Evolutionary conservation across 176 grass and related monocot species (phyloP).

Genomic region (Juncus effusus): DNA sequence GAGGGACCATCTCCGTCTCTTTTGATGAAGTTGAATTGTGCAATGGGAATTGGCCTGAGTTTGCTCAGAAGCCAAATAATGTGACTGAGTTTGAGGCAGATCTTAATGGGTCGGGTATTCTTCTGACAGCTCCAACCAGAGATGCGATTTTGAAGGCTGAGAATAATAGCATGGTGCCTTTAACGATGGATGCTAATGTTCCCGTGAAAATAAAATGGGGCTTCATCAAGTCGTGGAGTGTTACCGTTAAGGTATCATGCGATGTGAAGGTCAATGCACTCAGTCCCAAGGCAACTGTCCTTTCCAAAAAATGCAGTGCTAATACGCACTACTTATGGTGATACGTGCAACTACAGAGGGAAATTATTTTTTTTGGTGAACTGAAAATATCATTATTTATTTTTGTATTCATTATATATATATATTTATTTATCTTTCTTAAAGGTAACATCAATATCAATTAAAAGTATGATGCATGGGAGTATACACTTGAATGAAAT

Average conservation of each 20-base stretch:
- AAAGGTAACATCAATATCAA: too few relatives aligned
- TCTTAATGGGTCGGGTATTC: conserved; percentile 27
- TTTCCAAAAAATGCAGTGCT: conserved; percentile 29
- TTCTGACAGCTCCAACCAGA: conserved; percentile 25
- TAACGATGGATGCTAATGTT: conserved; percentile 35
- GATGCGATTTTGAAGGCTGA: conserved; percentile 12
- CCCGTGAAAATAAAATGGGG: conserved; percentile 49
- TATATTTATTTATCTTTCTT: too few relatives aligned
- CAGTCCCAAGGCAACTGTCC: conserved; percentile 15
- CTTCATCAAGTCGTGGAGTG: conserved; percentile 52
- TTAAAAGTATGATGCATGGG: too few relatives aligned
- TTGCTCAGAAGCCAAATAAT: conserved; percentile 57
- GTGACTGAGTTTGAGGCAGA: conserved; percentile 37
- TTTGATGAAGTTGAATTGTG: conserved; percentile 45
- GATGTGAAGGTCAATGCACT: conserved; percentile 57
- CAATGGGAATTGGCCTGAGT: conserved; percentile 55
- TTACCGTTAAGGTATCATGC: conserved; percentile 61
- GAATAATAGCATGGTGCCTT: conserved; percentile 34
- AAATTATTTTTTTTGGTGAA: too few relatives aligned
- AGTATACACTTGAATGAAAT: too few relatives aligned
- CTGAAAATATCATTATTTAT: too few relatives aligned
- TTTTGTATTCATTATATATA: too few relatives aligned
- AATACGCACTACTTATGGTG: conserved; percentile 33
- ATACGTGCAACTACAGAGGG: not conserved
- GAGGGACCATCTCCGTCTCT: conserved; percentile 35